Percentiles rank a stretch among this genome's conserved stretches.
These are phyloP conservation scores for Allium cepa DNA, from an alignment of 106 monocot genomes.

Conservation along the genomic window DNA sequence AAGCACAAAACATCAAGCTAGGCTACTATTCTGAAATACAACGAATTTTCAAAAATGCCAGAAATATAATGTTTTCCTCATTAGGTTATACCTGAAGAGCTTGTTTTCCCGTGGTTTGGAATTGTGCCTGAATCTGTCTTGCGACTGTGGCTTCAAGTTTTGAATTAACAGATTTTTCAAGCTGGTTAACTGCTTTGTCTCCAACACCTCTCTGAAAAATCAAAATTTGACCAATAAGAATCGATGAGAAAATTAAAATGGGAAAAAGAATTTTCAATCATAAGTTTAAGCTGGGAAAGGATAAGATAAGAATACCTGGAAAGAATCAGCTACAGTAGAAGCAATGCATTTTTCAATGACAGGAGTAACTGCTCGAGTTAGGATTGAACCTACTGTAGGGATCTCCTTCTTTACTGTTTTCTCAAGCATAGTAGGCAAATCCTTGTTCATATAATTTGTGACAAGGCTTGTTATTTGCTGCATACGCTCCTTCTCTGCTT, in stretches of 20 bases:
- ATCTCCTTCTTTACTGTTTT: conserved; percentile 78
- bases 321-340: conserved; percentile 65
- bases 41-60: background rate
- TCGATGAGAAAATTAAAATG: background rate
- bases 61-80: background rate
- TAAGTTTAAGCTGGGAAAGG: background rate
- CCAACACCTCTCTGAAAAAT: conserved; percentile 65
- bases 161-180: conserved; percentile 76
- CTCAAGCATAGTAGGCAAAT: conserved; percentile 66
- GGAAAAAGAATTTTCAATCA: too few relatives aligned
- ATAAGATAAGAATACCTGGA: conserved; percentile 55
- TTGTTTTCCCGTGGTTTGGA: conserved; percentile 89
- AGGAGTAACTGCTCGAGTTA: conserved; percentile 64
- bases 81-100: conserved; percentile 58
- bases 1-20: too few relatives aligned
- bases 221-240: too few relatives aligned
- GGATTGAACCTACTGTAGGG: conserved; percentile 33
- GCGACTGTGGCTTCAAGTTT: conserved; percentile 82
- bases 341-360: conserved; percentile 70
- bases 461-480: conserved; percentile 64
- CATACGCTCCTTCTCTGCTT: conserved; percentile 55
- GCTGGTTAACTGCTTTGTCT: conserved; percentile 72
- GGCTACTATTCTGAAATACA: too few relatives aligned
- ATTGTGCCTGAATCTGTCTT: conserved; percentile 85
- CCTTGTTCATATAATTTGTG: conserved; percentile 67